Conservation (phyloP, 495 filamentous ascomycete species). For the Cercophora scortea region DNA sequence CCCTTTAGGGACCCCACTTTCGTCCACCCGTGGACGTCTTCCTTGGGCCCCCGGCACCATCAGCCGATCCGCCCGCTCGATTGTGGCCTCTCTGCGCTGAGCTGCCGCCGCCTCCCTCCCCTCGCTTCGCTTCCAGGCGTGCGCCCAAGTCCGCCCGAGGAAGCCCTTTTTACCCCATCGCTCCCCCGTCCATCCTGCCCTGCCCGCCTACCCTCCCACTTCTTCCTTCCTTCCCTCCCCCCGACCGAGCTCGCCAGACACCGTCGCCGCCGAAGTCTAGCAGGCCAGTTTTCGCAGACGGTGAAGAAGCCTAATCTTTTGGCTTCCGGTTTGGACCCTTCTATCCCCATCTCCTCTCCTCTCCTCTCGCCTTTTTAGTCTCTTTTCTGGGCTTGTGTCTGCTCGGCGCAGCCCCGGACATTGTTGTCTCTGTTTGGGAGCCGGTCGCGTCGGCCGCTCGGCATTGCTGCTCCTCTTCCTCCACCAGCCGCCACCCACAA, state of each 20-base stretch:
- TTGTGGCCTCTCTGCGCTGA: constrained; percentile 19
- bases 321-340: neutral
- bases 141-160: constrained; percentile 20
- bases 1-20: constrained; percentile 13
- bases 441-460: constrained; percentile 3
- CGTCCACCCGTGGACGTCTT: constrained; percentile 20
- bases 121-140: constrained; percentile 22
- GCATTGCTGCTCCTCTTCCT: neutral
- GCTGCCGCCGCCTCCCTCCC: constrained; percentile 26
- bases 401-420: constrained; percentile 18
- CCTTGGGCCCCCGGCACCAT: constrained; percentile 28
- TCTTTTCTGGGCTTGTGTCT: neutral
- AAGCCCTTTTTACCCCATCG: constrained; percentile 24
- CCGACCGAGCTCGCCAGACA: constrained; percentile 5
- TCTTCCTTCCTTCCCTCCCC: constrained; percentile 1
- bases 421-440: constrained; percentile 3
- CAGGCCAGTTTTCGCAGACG: neutral
- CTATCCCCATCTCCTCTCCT: neutral
- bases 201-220: constrained; percentile 7
- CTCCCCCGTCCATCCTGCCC: constrained; percentile 21
- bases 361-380: neutral
- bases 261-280: neutral
- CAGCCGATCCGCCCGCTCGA: constrained; percentile 32
- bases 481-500: neutral
- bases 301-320: no score